These are phyloP conservation scores for Lanmaoa rubissima DNA, from an alignment of 768 basidiomycete genomes.

Conservation along the genomic window DNA sequence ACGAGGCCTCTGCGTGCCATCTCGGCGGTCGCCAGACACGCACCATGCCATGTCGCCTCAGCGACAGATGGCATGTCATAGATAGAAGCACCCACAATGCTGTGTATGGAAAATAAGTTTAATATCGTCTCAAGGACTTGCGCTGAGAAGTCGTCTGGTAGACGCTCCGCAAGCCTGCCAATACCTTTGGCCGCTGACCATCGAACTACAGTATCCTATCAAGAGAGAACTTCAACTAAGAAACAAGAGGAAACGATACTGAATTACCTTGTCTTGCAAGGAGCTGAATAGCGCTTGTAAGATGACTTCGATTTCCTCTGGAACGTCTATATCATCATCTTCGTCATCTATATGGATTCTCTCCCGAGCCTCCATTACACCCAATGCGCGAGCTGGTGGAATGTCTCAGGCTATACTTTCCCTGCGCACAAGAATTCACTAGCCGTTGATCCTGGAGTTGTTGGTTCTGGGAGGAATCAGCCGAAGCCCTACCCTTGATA, in stretches of 20 bases:
- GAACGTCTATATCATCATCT: slow-evolving; percentile 59
- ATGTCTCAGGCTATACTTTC: slow-evolving; percentile 23
- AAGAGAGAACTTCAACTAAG: neutral
- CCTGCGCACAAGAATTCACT: slow-evolving; percentile 22
- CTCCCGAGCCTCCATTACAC: slow-evolving; percentile 11
- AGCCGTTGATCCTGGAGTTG: slow-evolving; percentile 42
- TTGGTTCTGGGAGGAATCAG: slow-evolving; percentile 51
- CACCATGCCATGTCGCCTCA: slow-evolving; percentile 93
- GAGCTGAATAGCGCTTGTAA: slow-evolving; percentile 70
- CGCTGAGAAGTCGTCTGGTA: slow-evolving; percentile 69
- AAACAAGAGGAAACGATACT: neutral
- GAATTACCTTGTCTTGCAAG: slow-evolving; percentile 78
- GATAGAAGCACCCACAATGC: slow-evolving; percentile 56
- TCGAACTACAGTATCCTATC: slow-evolving; percentile 89
- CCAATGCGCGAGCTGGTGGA: slow-evolving; percentile 25
- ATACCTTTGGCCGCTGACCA: slow-evolving; percentile 94
- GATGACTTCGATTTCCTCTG: slow-evolving; percentile 73
- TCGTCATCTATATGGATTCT: slow-evolving; percentile 17
- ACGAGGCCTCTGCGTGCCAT: slow-evolving; percentile 83
- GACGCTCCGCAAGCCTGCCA: slow-evolving; percentile 76
- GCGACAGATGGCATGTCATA: slow-evolving; percentile 76
- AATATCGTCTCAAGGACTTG: slow-evolving; percentile 85
- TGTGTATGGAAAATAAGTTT: slow-evolving; percentile 74
- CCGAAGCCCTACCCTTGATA: slow-evolving; percentile 62
- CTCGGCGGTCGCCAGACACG: slow-evolving; percentile 89